Evolutionary conservation across 2,329 filamentous ascomycete genomes (phyloP).

Genomic region (Exophiala sideris): DNA sequence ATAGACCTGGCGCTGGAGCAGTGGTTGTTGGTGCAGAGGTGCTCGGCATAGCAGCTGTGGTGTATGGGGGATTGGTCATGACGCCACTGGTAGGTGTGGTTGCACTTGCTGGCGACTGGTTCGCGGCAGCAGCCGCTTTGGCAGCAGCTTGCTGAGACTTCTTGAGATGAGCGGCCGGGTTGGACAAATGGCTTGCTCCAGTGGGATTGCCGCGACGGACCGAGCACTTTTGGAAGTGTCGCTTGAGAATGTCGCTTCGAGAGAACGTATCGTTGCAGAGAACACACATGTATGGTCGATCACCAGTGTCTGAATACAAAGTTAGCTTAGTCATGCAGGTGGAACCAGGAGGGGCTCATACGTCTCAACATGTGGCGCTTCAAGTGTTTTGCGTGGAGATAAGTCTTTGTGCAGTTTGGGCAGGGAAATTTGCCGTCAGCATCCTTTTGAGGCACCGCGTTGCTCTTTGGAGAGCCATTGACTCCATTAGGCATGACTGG

Average conservation of each 20-base stretch:
- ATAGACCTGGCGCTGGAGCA: conserved; percentile 25
- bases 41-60: conserved; percentile 25
- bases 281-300: conserved; percentile 97
- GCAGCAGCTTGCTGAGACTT: conserved; percentile 53
- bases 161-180: conserved; percentile 85
- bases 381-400: conserved; percentile 93
- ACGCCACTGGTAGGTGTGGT: conserved; percentile 22
- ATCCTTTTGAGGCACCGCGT: conserved; percentile 87
- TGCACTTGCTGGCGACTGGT: conserved; percentile 17
- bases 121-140: conserved; percentile 23
- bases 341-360: conserved; percentile 52
- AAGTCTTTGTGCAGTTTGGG: conserved; percentile 97
- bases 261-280: conserved; percentile 98
- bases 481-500: conserved; percentile 64
- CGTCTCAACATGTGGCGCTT: conserved; percentile 94
- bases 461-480: conserved; percentile 68
- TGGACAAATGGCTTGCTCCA: conserved; percentile 88
- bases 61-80: conserved; percentile 27
- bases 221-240: conserved; percentile 98
- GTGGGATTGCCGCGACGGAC: conserved; percentile 94
- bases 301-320: conserved; percentile 73
- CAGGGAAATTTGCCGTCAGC: conserved; percentile 97
- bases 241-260: conserved; percentile 95
- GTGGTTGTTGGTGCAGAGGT: conserved; percentile 27
- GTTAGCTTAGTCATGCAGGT: conserved; percentile 34